Evolutionary conservation across 164 flowering plant genomes (phyloP).

Genomic region (Vitis rupestris): DNA sequence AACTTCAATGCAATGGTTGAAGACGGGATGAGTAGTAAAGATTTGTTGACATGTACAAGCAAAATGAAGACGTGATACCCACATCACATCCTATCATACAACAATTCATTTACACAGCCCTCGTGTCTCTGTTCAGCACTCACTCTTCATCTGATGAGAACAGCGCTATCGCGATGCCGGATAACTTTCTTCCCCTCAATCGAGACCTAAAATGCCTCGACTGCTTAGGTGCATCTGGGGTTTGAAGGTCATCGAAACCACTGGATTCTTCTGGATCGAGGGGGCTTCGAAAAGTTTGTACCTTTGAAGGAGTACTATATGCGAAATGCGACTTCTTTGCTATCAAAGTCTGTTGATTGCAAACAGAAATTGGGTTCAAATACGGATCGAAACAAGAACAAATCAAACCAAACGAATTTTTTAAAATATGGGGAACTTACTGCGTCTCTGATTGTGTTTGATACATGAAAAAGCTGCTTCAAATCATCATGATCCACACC

Average conservation of each 20-base stretch:
- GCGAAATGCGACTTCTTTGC: conserved; percentile 67
- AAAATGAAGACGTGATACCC: not conserved
- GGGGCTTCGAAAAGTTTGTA: conserved; percentile 17
- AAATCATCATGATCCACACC: conserved; percentile 77
- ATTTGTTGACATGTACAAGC: conserved; percentile 9
- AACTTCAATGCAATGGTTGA: conserved; percentile 23
- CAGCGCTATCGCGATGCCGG: conserved; percentile 43
- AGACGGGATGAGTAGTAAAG: conserved; percentile 2
- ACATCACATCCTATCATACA: not conserved
- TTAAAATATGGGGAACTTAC: conserved; percentile 36
- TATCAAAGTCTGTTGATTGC: conserved; percentile 48
- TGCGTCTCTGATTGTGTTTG: conserved; percentile 65
- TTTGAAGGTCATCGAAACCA: conserved; percentile 35
- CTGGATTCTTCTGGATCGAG: conserved; percentile 19
- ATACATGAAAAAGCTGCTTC: conserved; percentile 65
- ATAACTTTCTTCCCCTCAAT: conserved; percentile 34
- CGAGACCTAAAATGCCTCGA: conserved; percentile 21
- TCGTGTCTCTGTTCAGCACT: conserved; percentile 11
- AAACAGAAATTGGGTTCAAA: conserved; percentile 4
- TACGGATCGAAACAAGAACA: not conserved
- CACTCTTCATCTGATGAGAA: conserved; percentile 30
- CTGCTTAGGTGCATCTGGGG: conserved; percentile 62
- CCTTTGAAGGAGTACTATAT: conserved; percentile 59
- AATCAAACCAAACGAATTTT: not conserved
- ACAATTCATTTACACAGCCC: not conserved